Evolutionary conservation across 306 rosid species (phyloP).

Genomic region (Geum urbanum): DNA sequence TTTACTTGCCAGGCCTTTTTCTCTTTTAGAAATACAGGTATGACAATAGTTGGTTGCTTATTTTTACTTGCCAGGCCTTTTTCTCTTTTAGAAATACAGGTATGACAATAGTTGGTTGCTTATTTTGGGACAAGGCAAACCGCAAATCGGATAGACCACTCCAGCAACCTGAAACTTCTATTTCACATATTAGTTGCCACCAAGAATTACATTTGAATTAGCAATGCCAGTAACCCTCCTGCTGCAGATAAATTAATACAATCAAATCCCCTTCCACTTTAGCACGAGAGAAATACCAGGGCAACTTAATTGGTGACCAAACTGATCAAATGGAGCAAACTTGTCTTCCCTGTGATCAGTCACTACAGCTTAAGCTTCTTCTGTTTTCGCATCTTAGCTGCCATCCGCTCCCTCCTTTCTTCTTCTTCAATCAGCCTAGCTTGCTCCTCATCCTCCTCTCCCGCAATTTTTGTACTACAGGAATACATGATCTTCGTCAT

Average conservation of each 20-base stretch:
- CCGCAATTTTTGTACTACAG: conserved; percentile 47
- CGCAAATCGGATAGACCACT: background rate
- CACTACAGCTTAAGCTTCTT: background rate
- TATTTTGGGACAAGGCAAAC: background rate
- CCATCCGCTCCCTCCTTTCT: conserved; percentile 41
- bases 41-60: too few species aligned
- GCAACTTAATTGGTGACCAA: background rate
- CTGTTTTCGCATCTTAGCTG: conserved; percentile 29
- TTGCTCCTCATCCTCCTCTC: conserved; percentile 65
- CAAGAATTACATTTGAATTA: conserved; percentile 11
- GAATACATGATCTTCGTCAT: background rate
- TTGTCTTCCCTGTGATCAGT: conserved; percentile 14
- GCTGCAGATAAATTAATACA: conserved; percentile 24
- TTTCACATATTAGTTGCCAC: background rate
- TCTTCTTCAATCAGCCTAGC: conserved; percentile 46
- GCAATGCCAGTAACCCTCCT: conserved; percentile 10
- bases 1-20: background rate
- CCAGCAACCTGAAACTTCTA: background rate
- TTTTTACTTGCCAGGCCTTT: background rate
- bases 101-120: too few species aligned
- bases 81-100: background rate
- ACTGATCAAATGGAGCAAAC: too few species aligned
- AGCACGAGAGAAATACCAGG: background rate
- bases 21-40: background rate
- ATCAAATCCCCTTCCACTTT: conserved; percentile 15